Percentiles rank a stretch among this genome's conserved stretches.
Evolutionary conservation across 2,329 filamentous ascomycete genomes (phyloP).

Genomic region (Fusarium sp.): DNA sequence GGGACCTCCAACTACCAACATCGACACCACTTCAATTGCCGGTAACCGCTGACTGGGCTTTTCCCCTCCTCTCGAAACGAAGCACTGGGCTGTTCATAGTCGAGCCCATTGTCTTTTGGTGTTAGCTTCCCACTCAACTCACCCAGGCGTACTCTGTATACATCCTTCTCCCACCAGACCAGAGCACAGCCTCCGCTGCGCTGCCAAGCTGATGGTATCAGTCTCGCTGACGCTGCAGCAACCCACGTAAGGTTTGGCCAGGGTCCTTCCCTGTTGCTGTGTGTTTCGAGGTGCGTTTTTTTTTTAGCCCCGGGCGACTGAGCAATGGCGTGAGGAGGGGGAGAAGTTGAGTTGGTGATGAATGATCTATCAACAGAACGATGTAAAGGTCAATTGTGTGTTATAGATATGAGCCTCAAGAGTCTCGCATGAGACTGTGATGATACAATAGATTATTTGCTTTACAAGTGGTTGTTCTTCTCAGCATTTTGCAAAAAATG

Average conservation of each 20-base stretch:
- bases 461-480: not conserved
- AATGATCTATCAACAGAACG: not conserved
- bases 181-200: slow-evolving; percentile 45
- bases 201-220: slow-evolving; percentile 42
- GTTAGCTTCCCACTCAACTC: slow-evolving; percentile 9
- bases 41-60: slow-evolving; percentile 22
- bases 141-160: not conserved
- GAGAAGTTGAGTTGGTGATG: slow-evolving; percentile 13
- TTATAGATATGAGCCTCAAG: not conserved
- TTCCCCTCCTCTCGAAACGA: slow-evolving; percentile 49
- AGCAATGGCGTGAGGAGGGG: slow-evolving; percentile 9
- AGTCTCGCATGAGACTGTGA: not conserved
- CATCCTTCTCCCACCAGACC: slow-evolving; percentile 7
- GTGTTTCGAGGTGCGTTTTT: slow-evolving; percentile 8
- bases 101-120: slow-evolving; percentile 28
- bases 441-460: not conserved
- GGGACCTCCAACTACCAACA: not conserved
- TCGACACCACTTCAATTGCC: slow-evolving; percentile 33
- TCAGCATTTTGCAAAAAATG: not conserved
- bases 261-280: slow-evolving; percentile 38
- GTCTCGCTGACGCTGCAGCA: slow-evolving; percentile 44
- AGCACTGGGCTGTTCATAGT: slow-evolving; percentile 22
- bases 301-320: slow-evolving; percentile 21
- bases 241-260: slow-evolving; percentile 35
- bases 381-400: not conserved